Percentiles rank a stretch among this genome's conserved stretches.
Evolutionary conservation across 768 basidiomycete species (phyloP).

Genomic region (Russula dissimulans): DNA sequence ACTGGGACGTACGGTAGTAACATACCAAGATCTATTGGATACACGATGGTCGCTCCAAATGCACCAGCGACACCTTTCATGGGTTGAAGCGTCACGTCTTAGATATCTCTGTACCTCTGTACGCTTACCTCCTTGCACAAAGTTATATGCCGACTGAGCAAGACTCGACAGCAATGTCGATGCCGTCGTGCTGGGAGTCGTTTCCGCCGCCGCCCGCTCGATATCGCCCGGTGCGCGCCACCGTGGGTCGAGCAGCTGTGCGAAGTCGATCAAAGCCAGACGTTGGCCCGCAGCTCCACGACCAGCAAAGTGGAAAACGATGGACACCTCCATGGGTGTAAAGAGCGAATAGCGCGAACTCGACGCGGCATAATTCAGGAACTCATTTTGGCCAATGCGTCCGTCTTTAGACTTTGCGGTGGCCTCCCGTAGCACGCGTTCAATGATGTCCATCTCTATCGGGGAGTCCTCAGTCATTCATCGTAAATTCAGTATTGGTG

Average conservation of each 20-base stretch:
- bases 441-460: conserved; percentile 92
- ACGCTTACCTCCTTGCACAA: conserved; percentile 67
- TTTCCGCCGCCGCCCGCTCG: conserved; percentile 30
- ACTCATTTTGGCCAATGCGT: conserved; percentile 92
- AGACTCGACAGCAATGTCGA: conserved; percentile 46
- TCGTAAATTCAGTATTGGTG: neutral
- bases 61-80: conserved; percentile 77
- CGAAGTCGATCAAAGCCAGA: conserved; percentile 84
- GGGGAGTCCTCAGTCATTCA: neutral
- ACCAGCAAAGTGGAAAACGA: conserved; percentile 96
- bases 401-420: conserved; percentile 89
- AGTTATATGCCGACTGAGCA: conserved; percentile 73
- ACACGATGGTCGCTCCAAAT: conserved; percentile 93
- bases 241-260: conserved; percentile 82
- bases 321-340: conserved; percentile 96
- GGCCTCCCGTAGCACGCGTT: conserved; percentile 86
- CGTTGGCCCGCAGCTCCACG: conserved; percentile 63
- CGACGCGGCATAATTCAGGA: conserved; percentile 79
- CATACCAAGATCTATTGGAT: conserved; percentile 89
- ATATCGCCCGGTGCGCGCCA: conserved; percentile 65
- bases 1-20: conserved; percentile 19
- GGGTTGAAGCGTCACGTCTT: conserved; percentile 13
- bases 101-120: conserved; percentile 18
- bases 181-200: conserved; percentile 22
- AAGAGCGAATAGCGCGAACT: conserved; percentile 90